phyloP scores from a whole-genome alignment of 169 alveolate species.

The Plasmodium coatneyi region DNA sequence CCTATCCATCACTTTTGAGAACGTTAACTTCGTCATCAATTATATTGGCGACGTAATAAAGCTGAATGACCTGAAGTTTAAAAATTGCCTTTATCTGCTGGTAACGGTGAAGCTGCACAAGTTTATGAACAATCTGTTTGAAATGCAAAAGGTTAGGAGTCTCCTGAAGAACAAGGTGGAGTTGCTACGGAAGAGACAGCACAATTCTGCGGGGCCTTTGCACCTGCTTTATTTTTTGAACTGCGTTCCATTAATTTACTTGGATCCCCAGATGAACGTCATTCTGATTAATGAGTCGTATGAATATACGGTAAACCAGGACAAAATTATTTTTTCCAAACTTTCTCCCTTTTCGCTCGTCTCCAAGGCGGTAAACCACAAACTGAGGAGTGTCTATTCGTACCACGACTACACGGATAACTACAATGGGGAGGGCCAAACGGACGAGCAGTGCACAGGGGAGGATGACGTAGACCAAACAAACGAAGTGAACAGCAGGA shows the following conservation, averaged over 20 bases:
- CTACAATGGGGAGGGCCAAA: background rate
- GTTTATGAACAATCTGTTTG: slow-evolving; percentile 53
- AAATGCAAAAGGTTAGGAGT: slow-evolving; percentile 36
- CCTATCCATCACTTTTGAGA: slow-evolving; percentile 30
- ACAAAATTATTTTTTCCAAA: slow-evolving; percentile 50
- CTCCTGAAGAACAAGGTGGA: slow-evolving; percentile 23
- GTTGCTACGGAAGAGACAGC: background rate
- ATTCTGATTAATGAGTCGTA: slow-evolving; percentile 55
- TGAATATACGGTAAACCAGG: slow-evolving; percentile 37
- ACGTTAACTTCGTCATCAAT: slow-evolving; percentile 28
- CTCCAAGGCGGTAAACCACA: slow-evolving; percentile 8
- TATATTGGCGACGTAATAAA: slow-evolving; percentile 56
- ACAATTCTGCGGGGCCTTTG: background rate
- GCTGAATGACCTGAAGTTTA: slow-evolving; percentile 22
- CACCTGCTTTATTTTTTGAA: slow-evolving; percentile 36
- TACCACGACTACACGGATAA: slow-evolving; percentile 67
- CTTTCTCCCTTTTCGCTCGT: slow-evolving; percentile 60
- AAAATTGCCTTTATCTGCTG: slow-evolving; percentile 34
- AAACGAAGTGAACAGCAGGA: background rate
- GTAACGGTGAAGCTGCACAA: slow-evolving; percentile 54
- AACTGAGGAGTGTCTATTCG: slow-evolving; percentile 34
- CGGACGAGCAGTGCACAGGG: background rate
- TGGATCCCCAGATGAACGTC: slow-evolving; percentile 72
- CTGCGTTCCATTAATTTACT: slow-evolving; percentile 46
- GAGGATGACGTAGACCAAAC: background rate